These are phyloP conservation scores for Cordyceps cateniannulata DNA, from an alignment of 2,329 filamentous ascomycete genomes.

Conservation along the genomic window DNA sequence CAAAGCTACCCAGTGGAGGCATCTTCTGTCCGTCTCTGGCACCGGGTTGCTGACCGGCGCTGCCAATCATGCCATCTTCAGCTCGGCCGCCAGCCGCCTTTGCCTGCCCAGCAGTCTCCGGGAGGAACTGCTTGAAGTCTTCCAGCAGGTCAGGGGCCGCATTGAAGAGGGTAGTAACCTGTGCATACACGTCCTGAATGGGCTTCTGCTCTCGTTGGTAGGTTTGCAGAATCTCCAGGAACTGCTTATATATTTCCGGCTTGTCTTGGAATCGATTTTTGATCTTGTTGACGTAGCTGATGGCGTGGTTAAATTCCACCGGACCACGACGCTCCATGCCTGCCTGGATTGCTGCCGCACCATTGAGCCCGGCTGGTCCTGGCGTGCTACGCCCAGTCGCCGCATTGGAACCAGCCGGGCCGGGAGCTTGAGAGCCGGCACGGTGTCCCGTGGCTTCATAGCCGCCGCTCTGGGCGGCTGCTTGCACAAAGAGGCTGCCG, in stretches of 20 bases:
- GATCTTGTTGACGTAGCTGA: constrained; percentile 99
- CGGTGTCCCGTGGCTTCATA: constrained; percentile 22
- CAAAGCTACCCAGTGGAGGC: constrained; percentile 93
- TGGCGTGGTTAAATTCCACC: constrained; percentile 98
- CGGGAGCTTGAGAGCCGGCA: constrained; percentile 27
- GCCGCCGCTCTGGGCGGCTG: constrained; percentile 29
- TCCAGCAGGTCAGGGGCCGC: constrained; percentile 90
- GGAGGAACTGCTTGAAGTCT: constrained; percentile 97
- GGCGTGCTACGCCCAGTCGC: constrained; percentile 54
- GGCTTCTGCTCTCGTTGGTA: constrained; percentile 98
- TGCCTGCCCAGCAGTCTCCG: constrained; percentile 64
- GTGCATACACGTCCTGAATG: constrained; percentile 95
- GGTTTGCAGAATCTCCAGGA: constrained; percentile 94
- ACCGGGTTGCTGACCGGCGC: constrained; percentile 39
- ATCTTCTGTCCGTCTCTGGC: constrained; percentile 64
- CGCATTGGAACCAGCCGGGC: constrained; percentile 44
- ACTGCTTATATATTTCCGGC: constrained; percentile 98
- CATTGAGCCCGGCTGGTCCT: constrained; percentile 55
- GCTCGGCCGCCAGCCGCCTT: constrained; percentile 49
- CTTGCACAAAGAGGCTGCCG: constrained; percentile 40
- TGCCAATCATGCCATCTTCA: constrained; percentile 45
- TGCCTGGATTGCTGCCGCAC: constrained; percentile 48
- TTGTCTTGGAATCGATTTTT: constrained; percentile 98
- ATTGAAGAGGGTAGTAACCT: constrained; percentile 91
- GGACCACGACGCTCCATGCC: constrained; percentile 80